Evolutionary conservation across 2,329 filamentous ascomycete genomes (phyloP).

Genomic region (Ceratocystis colombiana): DNA sequence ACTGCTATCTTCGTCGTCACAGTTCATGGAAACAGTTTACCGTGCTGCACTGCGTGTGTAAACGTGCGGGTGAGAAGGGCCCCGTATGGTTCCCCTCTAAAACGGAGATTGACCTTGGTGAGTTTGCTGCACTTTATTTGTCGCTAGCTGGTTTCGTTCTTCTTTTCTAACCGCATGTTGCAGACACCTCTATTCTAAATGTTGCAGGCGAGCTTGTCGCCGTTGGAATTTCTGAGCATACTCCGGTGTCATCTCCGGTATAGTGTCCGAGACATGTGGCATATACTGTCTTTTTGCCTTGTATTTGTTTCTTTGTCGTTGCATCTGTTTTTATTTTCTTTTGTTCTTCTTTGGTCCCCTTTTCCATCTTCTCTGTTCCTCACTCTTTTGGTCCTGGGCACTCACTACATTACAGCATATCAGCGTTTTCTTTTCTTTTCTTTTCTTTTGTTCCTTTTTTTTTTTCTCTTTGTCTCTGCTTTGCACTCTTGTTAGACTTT

Average conservation of each 20-base stretch:
- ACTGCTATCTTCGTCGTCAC: slow-evolving; percentile 22
- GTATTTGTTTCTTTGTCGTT: not conserved
- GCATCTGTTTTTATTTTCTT: not conserved
- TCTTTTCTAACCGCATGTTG: not conserved
- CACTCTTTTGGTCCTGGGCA: not conserved
- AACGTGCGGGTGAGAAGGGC: slow-evolving; percentile 18
- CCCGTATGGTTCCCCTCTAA: slow-evolving; percentile 25
- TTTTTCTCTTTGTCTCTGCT: not conserved
- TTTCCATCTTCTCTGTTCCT: not conserved
- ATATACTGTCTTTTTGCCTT: not conserved
- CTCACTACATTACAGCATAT: slow-evolving; percentile 4
- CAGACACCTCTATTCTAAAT: slow-evolving; percentile 22
- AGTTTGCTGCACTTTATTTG: not conserved
- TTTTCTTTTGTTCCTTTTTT: not conserved
- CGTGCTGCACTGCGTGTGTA: slow-evolving; percentile 24
- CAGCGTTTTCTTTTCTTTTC: not conserved
- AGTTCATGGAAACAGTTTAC: slow-evolving; percentile 23
- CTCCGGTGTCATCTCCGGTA: slow-evolving; percentile 14
- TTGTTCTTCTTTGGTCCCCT: not conserved
- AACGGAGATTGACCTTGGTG: slow-evolving; percentile 24
- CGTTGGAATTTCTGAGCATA: slow-evolving; percentile 13
- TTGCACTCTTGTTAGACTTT: slow-evolving; percentile 7
- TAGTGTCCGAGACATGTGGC: not conserved
- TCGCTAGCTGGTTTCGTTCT: not conserved
- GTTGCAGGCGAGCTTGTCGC: slow-evolving; percentile 19